Conservation (phyloP, 2,329 filamentous ascomycete genomes). For the Colletotrichum nymphaeae region DNA sequence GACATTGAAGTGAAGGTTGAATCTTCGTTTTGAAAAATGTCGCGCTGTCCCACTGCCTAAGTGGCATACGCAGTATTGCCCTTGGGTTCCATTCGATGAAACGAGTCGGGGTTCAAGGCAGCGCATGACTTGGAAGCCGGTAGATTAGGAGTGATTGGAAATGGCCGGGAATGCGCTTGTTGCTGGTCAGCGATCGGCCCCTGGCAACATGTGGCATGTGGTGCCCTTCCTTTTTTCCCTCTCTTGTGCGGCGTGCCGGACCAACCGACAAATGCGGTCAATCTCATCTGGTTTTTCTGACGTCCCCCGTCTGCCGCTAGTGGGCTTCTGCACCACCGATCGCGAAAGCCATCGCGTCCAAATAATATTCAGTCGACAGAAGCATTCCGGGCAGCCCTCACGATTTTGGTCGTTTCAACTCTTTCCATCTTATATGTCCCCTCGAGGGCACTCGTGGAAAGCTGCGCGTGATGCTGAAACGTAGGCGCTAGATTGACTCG, state of each 20-base stretch:
- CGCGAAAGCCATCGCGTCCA: neutral
- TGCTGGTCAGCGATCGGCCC: slow-evolving; percentile 18
- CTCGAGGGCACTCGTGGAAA: neutral
- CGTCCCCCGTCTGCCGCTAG: slow-evolving; percentile 4
- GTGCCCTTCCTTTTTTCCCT: neutral
- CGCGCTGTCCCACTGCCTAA: neutral
- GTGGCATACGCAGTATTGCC: neutral
- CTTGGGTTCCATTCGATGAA: slow-evolving; percentile 1
- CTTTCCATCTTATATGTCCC: neutral
- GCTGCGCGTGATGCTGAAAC: neutral
- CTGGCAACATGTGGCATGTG: slow-evolving; percentile 27
- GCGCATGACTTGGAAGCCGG: slow-evolving; percentile 26
- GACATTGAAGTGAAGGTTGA: neutral
- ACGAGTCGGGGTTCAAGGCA: slow-evolving; percentile 5
- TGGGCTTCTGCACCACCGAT: neutral
- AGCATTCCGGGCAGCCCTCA: neutral
- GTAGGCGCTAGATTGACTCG: neutral
- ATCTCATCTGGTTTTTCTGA: slow-evolving; percentile 31
- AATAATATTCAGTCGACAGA: neutral
- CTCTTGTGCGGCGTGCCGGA: slow-evolving; percentile 32
- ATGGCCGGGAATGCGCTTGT: slow-evolving; percentile 28
- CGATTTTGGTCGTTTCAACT: neutral
- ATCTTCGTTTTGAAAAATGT: neutral
- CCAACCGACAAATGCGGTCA: slow-evolving; percentile 34
- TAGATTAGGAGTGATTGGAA: slow-evolving; percentile 13